Base-by-base conservation (phyloP, 805 yeast genomes). In the Ogataea glucozyma region DNA sequence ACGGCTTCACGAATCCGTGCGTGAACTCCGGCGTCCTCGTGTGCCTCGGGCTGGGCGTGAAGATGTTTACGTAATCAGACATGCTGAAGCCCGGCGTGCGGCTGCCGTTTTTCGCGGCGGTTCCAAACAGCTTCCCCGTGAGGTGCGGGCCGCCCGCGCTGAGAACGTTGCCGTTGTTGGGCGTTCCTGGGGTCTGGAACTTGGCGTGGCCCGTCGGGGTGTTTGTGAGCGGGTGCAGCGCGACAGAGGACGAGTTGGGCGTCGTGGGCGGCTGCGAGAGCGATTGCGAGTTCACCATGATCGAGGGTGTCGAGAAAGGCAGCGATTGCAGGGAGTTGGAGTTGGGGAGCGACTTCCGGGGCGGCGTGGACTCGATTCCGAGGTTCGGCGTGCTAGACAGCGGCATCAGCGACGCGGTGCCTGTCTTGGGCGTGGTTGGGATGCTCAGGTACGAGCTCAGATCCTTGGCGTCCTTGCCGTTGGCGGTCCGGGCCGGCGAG, bases 11-110 rank as follows among this genome's bases (percentile, higher is more conserved):
- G 29, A 51, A 51, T 12, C 41, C 43, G 24, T 45, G 48, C 11
- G 44, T 39, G 11, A 54, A 43, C 43, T 63, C 72, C 3, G 74
- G 73, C 0, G 73, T 69, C 32, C 66, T 58, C 6, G 58, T 44
- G 21, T 54, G 60, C n/a, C 69, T 51, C 18, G 85, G 85, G 8
- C 86, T 79, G 3, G 93, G 93, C 1, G 90, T 81, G 58, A 83
- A 82, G 49, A 85, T 73, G 58, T 87, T 84, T 27, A 88, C 84
- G 60, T 85, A 87, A 59, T 87, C 96, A 58, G 79, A 82, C 81
- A 87, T 79, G 62, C 87, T 86, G 67, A 87, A 86, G 2, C 83
- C 85, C 1, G 84, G 84, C 0, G 86, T 83, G 50, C 65, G 63
- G 26, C 53, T 54, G 4, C 54, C 55, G 13, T 7, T 75, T 62